phyloP scores from a whole-genome alignment of 495 filamentous ascomycete species.

The Hyaloscypha finlandica region DNA sequence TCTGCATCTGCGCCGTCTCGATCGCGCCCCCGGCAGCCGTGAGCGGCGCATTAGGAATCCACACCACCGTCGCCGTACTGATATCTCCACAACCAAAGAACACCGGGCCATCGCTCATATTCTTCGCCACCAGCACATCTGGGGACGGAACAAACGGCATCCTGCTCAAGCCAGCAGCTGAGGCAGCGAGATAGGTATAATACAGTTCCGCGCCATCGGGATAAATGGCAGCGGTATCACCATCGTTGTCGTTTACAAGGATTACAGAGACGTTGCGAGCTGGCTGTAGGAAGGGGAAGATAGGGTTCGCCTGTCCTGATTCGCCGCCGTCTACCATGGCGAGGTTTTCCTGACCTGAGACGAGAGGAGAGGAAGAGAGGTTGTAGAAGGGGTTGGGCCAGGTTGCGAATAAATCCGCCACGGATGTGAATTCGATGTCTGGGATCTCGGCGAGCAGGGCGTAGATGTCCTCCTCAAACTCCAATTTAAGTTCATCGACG shows the following conservation, averaged over 20 bases:
- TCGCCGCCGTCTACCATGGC: conserved; percentile 45
- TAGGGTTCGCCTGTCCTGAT: conserved; percentile 44
- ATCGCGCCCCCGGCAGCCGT: conserved; percentile 30
- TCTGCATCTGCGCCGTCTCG: conserved; percentile 29
- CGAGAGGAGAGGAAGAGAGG: conserved; percentile 30
- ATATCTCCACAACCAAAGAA: conserved; percentile 47
- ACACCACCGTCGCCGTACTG: conserved; percentile 38
- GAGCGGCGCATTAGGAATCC: conserved; percentile 42
- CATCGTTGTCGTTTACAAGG: conserved; percentile 48
- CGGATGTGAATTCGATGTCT: not conserved
- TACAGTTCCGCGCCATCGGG: conserved; percentile 43
- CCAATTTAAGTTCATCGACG: conserved; percentile 18
- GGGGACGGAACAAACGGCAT: conserved; percentile 43
- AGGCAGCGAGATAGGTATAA: conserved; percentile 37
- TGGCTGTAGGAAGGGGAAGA: conserved; percentile 46
- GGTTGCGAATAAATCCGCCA: conserved; percentile 34
- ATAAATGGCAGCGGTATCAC: conserved; percentile 37
- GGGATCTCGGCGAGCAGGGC: conserved; percentile 14
- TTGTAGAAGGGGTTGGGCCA: conserved; percentile 48
- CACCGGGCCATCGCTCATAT: conserved; percentile 39
- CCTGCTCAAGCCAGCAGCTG: conserved; percentile 28
- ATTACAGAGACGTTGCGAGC: conserved; percentile 41
- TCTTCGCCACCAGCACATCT: conserved; percentile 34
- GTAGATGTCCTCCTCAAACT: conserved; percentile 22
- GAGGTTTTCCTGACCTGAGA: conserved; percentile 31